A percentile compares a stretch with the other conserved stretches of the same genome.
Conservation (phyloP, 164 flowering plant species). For the Magnolia sinica region DNA sequence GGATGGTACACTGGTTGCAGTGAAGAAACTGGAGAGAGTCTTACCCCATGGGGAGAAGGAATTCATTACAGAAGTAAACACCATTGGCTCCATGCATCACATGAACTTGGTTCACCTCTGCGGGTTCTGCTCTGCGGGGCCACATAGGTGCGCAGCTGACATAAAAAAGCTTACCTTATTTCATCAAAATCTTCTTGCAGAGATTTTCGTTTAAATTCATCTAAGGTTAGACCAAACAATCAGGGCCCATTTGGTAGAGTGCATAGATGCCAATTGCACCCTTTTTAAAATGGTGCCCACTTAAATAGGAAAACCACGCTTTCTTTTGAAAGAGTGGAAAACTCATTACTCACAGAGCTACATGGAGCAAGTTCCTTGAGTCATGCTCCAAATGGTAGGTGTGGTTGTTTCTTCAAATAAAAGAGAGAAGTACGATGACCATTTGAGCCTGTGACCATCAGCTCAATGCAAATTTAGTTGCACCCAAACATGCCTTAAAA, state of each 20-base stretch:
- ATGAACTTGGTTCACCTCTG: conserved; percentile 90
- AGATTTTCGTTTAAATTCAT: neutral
- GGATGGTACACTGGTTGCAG: conserved; percentile 81
- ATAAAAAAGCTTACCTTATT: neutral
- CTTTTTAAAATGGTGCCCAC: neutral
- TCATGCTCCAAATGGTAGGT: neutral
- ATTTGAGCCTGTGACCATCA: neutral
- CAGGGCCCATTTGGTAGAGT: neutral
- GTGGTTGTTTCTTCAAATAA: neutral
- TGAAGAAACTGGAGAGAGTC: conserved; percentile 76
- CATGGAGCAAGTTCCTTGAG: neutral
- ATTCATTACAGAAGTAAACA: conserved; percentile 84
- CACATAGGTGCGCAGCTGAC: conserved; percentile 51
- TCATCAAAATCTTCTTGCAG: neutral
- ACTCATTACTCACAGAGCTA: too few species aligned
- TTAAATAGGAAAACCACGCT: too few species aligned
- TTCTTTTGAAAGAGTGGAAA: too few species aligned
- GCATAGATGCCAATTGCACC: neutral
- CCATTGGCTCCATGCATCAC: conserved; percentile 95
- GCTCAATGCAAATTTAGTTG: too few species aligned
- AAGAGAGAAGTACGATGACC: neutral
- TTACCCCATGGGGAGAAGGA: conserved; percentile 92
- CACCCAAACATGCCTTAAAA: neutral
- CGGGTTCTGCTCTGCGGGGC: conserved; percentile 86
- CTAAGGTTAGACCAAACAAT: neutral